These are phyloP conservation scores for Pterocarpus macrocarpus DNA, from an alignment of 306 rosid genomes.

Conservation along the genomic window DNA sequence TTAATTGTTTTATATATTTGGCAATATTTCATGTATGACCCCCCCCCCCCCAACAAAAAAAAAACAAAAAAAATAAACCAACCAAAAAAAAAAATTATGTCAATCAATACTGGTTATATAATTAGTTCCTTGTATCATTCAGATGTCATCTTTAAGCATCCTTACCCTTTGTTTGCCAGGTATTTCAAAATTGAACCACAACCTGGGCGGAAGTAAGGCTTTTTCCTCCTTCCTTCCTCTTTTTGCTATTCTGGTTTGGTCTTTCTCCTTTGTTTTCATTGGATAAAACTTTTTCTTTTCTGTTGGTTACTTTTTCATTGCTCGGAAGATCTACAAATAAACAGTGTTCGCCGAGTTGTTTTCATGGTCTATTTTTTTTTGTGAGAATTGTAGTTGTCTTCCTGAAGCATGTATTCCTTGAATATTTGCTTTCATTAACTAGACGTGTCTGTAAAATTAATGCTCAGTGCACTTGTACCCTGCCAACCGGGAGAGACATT, in stretches of 20 bases:
- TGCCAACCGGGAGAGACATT: slow-evolving; percentile 82
- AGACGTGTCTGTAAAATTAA: slow-evolving; percentile 41
- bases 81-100: neutral
- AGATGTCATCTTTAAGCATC: slow-evolving; percentile 40
- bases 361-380: neutral
- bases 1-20: neutral
- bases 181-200: slow-evolving; percentile 87
- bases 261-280: slow-evolving; percentile 22
- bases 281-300: slow-evolving; percentile 18
- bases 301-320: slow-evolving; percentile 24
- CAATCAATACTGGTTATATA: slow-evolving; percentile 14
- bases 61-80: too few species aligned
- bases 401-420: slow-evolving; percentile 29
- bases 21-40: neutral
- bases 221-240: slow-evolving; percentile 32
- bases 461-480: slow-evolving; percentile 87
- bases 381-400: slow-evolving; percentile 27
- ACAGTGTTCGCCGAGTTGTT: slow-evolving; percentile 26
- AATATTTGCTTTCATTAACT: slow-evolving; percentile 47
- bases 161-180: slow-evolving; percentile 61
- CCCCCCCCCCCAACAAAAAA: too few species aligned
- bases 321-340: slow-evolving; percentile 29
- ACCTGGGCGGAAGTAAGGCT: slow-evolving; percentile 92
- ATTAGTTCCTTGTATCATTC: slow-evolving; percentile 23
- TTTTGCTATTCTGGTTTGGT: slow-evolving; percentile 29